These are phyloP conservation scores for Chaetothyriales sp. DNA, from an alignment of 2,329 filamentous ascomycete genomes.

Conservation along the genomic window DNA sequence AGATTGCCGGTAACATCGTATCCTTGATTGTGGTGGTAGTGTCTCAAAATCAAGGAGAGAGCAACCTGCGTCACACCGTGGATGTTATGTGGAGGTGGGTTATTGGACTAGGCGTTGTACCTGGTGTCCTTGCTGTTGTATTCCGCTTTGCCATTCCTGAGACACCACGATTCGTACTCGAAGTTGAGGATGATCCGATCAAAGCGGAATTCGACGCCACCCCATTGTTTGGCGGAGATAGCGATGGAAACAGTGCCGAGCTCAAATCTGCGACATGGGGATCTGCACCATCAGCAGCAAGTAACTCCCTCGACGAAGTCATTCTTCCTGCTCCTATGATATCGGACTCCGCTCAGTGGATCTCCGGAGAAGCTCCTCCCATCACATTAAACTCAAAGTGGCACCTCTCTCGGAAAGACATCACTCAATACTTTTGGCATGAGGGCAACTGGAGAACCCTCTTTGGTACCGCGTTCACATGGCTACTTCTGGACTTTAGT, in stretches of 20 bases:
- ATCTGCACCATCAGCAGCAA: slow-evolving; percentile 16
- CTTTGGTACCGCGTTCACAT: slow-evolving; percentile 36
- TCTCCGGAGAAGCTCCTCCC: slow-evolving; percentile 16
- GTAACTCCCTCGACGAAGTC: slow-evolving; percentile 18
- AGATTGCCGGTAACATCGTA: slow-evolving; percentile 51
- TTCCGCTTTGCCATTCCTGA: slow-evolving; percentile 56
- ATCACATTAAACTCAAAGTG: slow-evolving; percentile 29
- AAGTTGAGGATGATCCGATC: slow-evolving; percentile 49
- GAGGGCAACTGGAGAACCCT: slow-evolving; percentile 32
- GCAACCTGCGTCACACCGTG: slow-evolving; percentile 28
- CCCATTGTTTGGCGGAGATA: slow-evolving; percentile 38
- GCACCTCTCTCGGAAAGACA: slow-evolving; percentile 26
- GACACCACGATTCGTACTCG: slow-evolving; percentile 50
- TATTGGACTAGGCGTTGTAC: slow-evolving; percentile 51
- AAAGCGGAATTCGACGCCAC: slow-evolving; percentile 48
- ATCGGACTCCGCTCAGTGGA: slow-evolving; percentile 3
- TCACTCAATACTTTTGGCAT: slow-evolving; percentile 29
- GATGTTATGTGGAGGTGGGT: slow-evolving; percentile 56
- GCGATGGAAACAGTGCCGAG: slow-evolving; percentile 13
- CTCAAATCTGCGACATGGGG: slow-evolving; percentile 10
- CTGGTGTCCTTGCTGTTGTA: slow-evolving; percentile 49
- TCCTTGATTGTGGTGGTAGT: slow-evolving; percentile 35
- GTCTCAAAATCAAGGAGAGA: slow-evolving; percentile 17
- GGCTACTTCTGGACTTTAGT: slow-evolving; percentile 45
- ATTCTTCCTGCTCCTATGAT: slow-evolving; percentile 16